Evolutionary conservation across 495 filamentous ascomycete genomes (phyloP), one percentile per base, ranked within the genome.

Genomic region (Penicillium argentinense): DNA sequence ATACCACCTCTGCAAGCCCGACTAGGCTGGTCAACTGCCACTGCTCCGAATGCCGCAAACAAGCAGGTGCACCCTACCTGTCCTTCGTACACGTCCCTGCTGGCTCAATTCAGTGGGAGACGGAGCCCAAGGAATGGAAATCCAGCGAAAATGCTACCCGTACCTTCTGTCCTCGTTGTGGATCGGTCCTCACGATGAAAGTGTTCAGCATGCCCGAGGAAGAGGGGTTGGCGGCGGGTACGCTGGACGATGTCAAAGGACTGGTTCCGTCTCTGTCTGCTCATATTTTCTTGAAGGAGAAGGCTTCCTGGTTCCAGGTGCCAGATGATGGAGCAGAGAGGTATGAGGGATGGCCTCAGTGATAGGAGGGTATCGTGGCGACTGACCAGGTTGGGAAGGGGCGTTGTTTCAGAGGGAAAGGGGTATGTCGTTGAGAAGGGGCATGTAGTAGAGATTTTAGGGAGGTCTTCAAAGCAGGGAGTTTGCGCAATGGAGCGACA

Each of bases 241-340:
- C 59, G 13, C 26, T 68, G 17, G 58, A 66, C 42, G 54, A 54
- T 16, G 47, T 24, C 9, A 23, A 46, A 9, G 37, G 42, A 9
- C 16, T 14, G 3, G 39, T 66, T 18, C 51, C 59, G 1, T 8
- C 9, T 9, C 48, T 57, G 0, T 27, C 42, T 9, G 43, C 29
- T 34, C 64, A 68, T 49, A 68, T 66, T 8, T 64, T 64, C 12
- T 28, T 64, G 5, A 26, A 49, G 28, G 60, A 64, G 17, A 62
- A 62, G 25, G 63, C 54, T 1, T 36, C 39, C n/a, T 68, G 64
- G 64, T 66, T 39, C 43, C 33, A 50, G n/a, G 18, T 64, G 12
- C 49, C 60, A 3, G 45, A 60, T 13, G 62, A 68, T 47, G 63
- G 54, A 12, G 45, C 57, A 4, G 30, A 51, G 22, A 45, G 30